These are phyloP conservation scores for Rubus idaeus DNA, from an alignment of 306 rosid genomes.

Conservation along the genomic window DNA sequence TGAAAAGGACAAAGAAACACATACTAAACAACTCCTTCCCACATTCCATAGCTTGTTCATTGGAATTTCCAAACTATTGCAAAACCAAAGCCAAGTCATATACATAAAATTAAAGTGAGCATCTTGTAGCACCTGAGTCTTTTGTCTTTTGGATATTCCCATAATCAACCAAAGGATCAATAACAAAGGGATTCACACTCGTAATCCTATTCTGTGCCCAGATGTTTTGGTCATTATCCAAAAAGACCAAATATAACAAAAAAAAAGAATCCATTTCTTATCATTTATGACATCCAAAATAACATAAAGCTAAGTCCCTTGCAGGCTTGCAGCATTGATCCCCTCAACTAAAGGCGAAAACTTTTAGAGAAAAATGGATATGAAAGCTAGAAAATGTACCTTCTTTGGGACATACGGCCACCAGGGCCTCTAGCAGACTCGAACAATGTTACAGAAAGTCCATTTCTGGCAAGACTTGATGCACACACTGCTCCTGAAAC, in stretches of 20 bases:
- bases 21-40: not conserved
- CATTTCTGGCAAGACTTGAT: conserved; percentile 75
- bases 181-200: not conserved
- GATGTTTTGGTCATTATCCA: not conserved
- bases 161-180: not conserved
- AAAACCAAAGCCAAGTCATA: not conserved
- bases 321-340: not conserved
- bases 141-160: not conserved
- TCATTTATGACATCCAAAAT: too few species aligned
- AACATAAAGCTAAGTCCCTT: not conserved
- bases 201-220: not conserved
- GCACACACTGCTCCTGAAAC: conserved; percentile 96
- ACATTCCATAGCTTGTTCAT: not conserved
- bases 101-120: not conserved
- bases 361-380: not conserved
- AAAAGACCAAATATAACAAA: not conserved
- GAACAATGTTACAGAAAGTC: conserved; percentile 69
- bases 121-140: not conserved
- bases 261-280: conserved; percentile 1
- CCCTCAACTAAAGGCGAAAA: not conserved
- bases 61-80: not conserved
- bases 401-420: conserved; percentile 90
- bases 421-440: conserved; percentile 97
- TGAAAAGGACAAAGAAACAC: conserved; percentile 7
- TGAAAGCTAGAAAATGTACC: conserved; percentile 32